A percentile compares a stretch with the other conserved stretches of the same genome.
phyloP scores from a whole-genome alignment of 805 yeast genomes.

The Torulaspora delbrueckii region DNA sequence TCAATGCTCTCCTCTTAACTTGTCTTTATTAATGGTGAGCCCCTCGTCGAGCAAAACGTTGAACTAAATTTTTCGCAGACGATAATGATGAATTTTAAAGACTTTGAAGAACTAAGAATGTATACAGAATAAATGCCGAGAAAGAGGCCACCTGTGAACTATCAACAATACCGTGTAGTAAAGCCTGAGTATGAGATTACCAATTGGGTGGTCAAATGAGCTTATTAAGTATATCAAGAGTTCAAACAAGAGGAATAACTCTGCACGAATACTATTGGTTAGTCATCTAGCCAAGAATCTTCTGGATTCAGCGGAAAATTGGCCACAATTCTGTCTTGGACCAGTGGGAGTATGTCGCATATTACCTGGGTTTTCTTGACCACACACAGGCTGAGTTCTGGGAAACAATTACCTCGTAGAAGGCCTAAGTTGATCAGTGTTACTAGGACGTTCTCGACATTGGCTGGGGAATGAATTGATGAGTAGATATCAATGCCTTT shows the following conservation, averaged over 20 bases:
- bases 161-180: no score
- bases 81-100: neutral
- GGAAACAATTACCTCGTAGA: conserved; percentile 35
- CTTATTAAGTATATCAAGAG: neutral
- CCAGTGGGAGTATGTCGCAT: conserved; percentile 27
- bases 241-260: neutral
- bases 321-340: conserved; percentile 25
- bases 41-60: neutral
- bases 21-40: neutral
- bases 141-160: neutral
- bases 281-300: conserved; percentile 32
- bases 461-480: conserved; percentile 21
- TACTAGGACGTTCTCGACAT: conserved; percentile 29
- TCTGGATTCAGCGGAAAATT: conserved; percentile 29
- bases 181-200: neutral
- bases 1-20: neutral
- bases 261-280: neutral
- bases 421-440: conserved; percentile 31
- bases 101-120: neutral
- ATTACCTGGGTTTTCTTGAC: conserved; percentile 28
- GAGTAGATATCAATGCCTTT: conserved; percentile 20
- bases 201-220: neutral
- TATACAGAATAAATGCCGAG: neutral
- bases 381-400: conserved; percentile 27
- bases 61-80: neutral